Conservation (phyloP, 164 flowering plant species). For the Houttuynia cordata region DNA sequence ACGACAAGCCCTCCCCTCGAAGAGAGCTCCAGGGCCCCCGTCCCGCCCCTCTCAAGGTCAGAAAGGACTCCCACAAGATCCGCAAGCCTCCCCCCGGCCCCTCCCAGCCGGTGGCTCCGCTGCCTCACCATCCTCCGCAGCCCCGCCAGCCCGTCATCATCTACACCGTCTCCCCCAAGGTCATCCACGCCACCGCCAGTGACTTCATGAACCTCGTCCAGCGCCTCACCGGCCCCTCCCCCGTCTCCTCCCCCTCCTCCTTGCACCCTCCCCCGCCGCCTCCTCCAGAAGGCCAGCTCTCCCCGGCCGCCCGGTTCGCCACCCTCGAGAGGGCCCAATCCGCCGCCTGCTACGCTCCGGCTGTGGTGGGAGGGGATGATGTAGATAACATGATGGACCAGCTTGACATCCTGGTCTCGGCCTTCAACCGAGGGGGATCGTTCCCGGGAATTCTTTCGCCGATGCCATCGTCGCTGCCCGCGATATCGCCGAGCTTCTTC, state of each 20-base stretch:
- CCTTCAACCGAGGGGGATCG: constrained; percentile 12
- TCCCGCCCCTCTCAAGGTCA: constrained; percentile 50
- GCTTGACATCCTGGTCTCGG: constrained; percentile 8
- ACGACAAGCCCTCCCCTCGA: constrained; percentile 20
- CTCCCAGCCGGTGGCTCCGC: constrained; percentile 11
- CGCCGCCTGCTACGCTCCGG: constrained; percentile 10
- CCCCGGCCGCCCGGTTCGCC: constrained; percentile 49
- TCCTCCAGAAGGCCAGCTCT: constrained; percentile 17
- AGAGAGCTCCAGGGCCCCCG: constrained; percentile 62
- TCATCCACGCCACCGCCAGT: constrained; percentile 28
- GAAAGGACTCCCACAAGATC: constrained; percentile 63
- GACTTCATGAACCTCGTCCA: constrained; percentile 39
- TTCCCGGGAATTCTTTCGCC: constrained; percentile 74
- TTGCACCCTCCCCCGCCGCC: constrained; percentile 17
- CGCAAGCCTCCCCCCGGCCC: constrained; percentile 62
- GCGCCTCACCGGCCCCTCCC: constrained; percentile 25
- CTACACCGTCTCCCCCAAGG: constrained; percentile 45
- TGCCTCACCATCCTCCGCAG: constrained; percentile 9
- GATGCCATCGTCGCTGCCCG: constrained; percentile 50
- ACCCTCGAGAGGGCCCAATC: constrained; percentile 28
- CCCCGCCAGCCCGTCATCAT: constrained; percentile 49
- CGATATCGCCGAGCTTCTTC: constrained; percentile 46
- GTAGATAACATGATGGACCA: constrained; percentile 8
- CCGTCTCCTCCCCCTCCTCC: constrained; percentile 14
- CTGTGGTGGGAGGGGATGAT: background rate